Evolutionary conservation across 2,329 filamentous ascomycete genomes (phyloP).

Genomic region (Aureobasidium uvarum): DNA sequence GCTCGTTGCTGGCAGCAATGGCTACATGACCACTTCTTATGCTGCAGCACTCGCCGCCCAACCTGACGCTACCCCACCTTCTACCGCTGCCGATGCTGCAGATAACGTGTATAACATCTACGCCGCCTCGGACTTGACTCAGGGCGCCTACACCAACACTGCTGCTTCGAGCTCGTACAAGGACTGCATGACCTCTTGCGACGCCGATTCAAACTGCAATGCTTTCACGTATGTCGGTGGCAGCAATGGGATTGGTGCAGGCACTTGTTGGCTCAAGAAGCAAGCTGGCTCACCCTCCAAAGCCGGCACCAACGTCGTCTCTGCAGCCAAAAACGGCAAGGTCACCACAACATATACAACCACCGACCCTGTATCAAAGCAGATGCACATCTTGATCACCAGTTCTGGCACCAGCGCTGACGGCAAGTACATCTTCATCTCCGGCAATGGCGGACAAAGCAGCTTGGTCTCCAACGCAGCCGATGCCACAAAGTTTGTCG

Average conservation of each 20-base stretch:
- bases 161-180: constrained; percentile 22
- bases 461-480: not conserved
- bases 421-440: constrained; percentile 1
- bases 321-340: constrained; percentile 16
- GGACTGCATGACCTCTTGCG: constrained; percentile 28
- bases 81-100: constrained; percentile 25
- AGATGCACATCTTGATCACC: not conserved
- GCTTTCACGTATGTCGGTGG: constrained; percentile 29
- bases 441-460: not conserved
- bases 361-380: not conserved
- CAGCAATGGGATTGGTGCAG: constrained; percentile 13
- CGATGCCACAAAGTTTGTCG: constrained; percentile 1
- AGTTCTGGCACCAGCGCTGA: not conserved
- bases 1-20: constrained; percentile 27
- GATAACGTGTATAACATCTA: constrained; percentile 15
- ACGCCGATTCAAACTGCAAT: constrained; percentile 22
- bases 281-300: constrained; percentile 13
- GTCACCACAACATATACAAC: constrained; percentile 25
- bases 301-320: constrained; percentile 24
- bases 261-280: constrained; percentile 29
- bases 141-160: constrained; percentile 24
- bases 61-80: constrained; percentile 14
- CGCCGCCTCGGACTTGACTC: constrained; percentile 21
- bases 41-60: constrained; percentile 28
- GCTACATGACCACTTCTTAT: constrained; percentile 24